Evolutionary conservation across 2,329 filamentous ascomycete genomes (phyloP).

Genomic region (Ophiostoma fasciatum): DNA sequence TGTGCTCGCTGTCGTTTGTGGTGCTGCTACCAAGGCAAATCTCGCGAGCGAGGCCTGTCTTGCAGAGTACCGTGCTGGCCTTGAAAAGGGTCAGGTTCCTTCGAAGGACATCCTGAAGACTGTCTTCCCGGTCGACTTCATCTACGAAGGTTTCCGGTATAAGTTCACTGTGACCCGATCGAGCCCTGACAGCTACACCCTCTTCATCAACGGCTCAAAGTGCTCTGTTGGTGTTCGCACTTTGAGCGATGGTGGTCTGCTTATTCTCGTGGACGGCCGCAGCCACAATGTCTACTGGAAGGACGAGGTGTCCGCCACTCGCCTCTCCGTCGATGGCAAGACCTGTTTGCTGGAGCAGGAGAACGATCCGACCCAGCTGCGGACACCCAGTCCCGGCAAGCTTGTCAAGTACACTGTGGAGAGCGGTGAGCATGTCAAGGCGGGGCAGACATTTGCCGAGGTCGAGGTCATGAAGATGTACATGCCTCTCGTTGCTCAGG

Average conservation of each 20-base stretch:
- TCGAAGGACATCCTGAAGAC: constrained; percentile 96
- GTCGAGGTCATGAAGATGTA: constrained; percentile 99
- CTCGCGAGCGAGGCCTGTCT: constrained; percentile 85
- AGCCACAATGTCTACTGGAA: constrained; percentile 99
- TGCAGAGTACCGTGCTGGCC: constrained; percentile 68
- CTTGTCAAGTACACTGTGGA: constrained; percentile 96
- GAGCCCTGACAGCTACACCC: constrained; percentile 83
- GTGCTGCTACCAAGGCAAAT: constrained; percentile 89
- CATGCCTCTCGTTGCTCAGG: constrained; percentile 91
- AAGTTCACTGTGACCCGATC: constrained; percentile 96
- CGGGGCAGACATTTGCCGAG: constrained; percentile 87
- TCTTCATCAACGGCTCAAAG: constrained; percentile 98
- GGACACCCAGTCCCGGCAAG: constrained; percentile 90
- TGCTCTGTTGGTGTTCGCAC: constrained; percentile 85
- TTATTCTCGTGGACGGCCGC: constrained; percentile 79
- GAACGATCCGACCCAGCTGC: constrained; percentile 94
- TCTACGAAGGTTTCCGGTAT: constrained; percentile 92
- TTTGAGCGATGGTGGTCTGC: constrained; percentile 82
- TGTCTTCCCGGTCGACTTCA: constrained; percentile 95
- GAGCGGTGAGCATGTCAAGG: constrained; percentile 83
- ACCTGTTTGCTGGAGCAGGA: constrained; percentile 96
- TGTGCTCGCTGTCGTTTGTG: constrained; percentile 86
- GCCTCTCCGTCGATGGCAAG: constrained; percentile 93
- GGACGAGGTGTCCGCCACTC: constrained; percentile 91
- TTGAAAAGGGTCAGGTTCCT: constrained; percentile 95